Conservation (phyloP, 176 grass and related monocot species). For the Carex cristatella region DNA sequence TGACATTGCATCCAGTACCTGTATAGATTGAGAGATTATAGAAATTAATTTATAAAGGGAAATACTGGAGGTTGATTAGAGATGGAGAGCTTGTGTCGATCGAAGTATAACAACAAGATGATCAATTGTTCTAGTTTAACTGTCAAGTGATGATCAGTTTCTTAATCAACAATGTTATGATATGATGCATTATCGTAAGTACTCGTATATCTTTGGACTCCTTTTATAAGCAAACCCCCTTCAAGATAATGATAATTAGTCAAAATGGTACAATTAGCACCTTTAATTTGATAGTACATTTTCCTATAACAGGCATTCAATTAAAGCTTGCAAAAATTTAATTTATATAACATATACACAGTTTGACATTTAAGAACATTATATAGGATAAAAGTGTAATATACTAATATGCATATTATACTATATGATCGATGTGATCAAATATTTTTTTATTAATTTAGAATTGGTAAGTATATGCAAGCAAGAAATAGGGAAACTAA, state of each 20-base stretch:
- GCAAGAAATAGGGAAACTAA: not conserved
- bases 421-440: not conserved
- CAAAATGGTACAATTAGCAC: not conserved
- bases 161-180: not conserved
- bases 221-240: not conserved
- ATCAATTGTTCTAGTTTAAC: not conserved
- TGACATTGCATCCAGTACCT: conserved; percentile 53
- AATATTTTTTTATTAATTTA: not conserved
- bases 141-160: not conserved
- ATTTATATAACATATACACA: not conserved
- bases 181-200: not conserved
- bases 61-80: not conserved
- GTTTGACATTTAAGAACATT: not conserved
- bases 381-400: not conserved
- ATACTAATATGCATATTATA: not conserved
- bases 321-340: not conserved
- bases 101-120: not conserved
- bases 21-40: not conserved
- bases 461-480: not conserved
- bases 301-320: not conserved
- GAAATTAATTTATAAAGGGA: not conserved
- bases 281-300: not conserved
- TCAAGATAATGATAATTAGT: not conserved
- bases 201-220: not conserved
- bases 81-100: not conserved